A percentile compares a stretch with the other conserved stretches of the same genome.
Conservation (phyloP, 257 asterid species). For the Vinca minor region DNA sequence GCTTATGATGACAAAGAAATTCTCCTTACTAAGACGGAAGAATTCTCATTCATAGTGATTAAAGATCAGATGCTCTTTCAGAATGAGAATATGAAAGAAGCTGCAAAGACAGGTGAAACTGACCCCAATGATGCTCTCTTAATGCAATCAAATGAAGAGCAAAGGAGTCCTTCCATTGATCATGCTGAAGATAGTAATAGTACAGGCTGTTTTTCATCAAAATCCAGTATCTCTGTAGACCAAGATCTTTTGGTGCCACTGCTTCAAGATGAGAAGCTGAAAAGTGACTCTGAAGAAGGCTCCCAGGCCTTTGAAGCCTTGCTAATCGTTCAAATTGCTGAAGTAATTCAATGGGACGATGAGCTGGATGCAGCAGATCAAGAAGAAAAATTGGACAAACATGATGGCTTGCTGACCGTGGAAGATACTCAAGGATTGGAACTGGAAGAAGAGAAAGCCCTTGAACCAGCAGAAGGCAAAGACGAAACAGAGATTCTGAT, state of each 20-base stretch:
- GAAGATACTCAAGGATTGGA: too few relatives aligned
- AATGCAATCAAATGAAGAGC: conserved; percentile 10
- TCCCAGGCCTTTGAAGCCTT: background rate
- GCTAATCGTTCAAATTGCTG: too few relatives aligned
- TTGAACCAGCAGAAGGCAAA: conserved; percentile 5
- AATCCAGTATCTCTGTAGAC: background rate
- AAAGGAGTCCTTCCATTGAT: background rate
- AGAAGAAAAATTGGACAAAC: too few relatives aligned
- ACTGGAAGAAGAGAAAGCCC: conserved; percentile 1
- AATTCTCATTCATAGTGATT: background rate
- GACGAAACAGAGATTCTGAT: too few relatives aligned
- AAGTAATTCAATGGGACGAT: background rate
- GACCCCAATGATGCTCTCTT: background rate
- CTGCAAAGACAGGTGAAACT: background rate
- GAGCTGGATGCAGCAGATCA: background rate
- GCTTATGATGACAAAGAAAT: background rate
- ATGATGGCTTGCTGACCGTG: background rate
- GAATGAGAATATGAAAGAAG: background rate
- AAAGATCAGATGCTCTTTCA: background rate
- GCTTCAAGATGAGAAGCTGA: background rate
- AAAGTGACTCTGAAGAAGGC: background rate
- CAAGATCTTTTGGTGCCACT: background rate
- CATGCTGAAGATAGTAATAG: background rate
- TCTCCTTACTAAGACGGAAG: background rate
- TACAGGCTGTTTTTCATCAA: background rate